These are phyloP conservation scores for Fusarium sp. DNA, from an alignment of 2,329 filamentous ascomycete genomes.

Conservation along the genomic window DNA sequence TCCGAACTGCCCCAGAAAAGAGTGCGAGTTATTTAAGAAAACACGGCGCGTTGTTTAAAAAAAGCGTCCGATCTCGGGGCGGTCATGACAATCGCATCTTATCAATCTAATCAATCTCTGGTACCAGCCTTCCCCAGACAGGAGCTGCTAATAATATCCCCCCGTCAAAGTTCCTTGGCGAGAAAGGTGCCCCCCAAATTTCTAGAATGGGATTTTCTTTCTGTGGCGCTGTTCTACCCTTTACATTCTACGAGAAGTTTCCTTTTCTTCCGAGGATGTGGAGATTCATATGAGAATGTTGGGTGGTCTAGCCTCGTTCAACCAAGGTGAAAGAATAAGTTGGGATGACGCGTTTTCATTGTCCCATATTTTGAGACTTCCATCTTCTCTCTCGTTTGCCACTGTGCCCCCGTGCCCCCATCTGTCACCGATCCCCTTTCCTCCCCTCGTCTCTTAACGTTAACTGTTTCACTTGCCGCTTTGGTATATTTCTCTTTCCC, in stretches of 20 bases:
- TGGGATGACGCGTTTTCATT: not conserved
- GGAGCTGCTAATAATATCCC: conserved; percentile 26
- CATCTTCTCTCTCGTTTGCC: not conserved
- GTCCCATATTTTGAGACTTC: not conserved
- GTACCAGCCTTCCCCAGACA: conserved; percentile 22
- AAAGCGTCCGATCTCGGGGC: conserved; percentile 31
- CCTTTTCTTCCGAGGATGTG: not conserved
- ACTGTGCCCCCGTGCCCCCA: not conserved
- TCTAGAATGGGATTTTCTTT: not conserved
- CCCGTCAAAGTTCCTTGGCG: conserved; percentile 10
- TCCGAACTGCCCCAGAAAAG: conserved; percentile 7
- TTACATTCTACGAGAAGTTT: not conserved
- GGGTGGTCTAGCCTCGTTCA: not conserved
- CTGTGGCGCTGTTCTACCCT: not conserved
- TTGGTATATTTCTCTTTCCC: not conserved
- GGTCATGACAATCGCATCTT: conserved; percentile 35
- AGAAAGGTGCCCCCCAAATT: not conserved
- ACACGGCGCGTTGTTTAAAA: conserved; percentile 17
- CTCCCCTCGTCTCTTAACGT: not conserved
- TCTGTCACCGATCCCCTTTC: not conserved
- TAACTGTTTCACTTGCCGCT: not conserved
- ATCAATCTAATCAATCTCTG: conserved; percentile 41
- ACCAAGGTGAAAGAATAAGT: not conserved
- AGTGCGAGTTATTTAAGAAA: conserved; percentile 26
- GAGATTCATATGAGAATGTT: not conserved